Percentiles rank a stretch among this genome's conserved stretches.
Evolutionary conservation across 2,329 filamentous ascomycete species (phyloP).

Genomic region (Aspergillus floridensis): DNA sequence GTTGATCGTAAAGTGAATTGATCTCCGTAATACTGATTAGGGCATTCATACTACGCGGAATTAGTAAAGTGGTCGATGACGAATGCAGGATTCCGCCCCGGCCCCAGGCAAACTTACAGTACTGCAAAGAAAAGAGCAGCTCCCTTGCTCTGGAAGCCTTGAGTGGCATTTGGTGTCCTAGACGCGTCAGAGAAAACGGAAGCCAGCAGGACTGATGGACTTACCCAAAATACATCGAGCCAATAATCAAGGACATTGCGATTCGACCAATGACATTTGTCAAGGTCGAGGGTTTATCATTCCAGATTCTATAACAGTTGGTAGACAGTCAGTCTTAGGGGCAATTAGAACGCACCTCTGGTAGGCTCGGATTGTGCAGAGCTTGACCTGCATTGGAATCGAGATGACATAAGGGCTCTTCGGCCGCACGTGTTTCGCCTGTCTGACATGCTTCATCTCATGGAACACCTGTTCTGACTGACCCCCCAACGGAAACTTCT

Average conservation of each 20-base stretch:
- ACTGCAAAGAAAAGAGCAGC: slow-evolving; percentile 83
- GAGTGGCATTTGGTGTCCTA: slow-evolving; percentile 65
- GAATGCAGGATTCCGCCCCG: neutral
- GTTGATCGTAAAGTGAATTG: slow-evolving; percentile 81
- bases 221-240: slow-evolving; percentile 50
- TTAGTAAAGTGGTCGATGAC: neutral
- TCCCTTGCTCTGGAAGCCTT: slow-evolving; percentile 74
- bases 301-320: slow-evolving; percentile 54
- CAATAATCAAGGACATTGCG: slow-evolving; percentile 72
- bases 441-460: slow-evolving; percentile 31
- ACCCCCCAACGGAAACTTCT: slow-evolving; percentile 34
- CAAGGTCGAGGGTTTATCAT: slow-evolving; percentile 72
- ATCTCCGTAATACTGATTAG: slow-evolving; percentile 70
- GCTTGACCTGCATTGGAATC: slow-evolving; percentile 68
- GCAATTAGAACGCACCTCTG: slow-evolving; percentile 49
- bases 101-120: slow-evolving; percentile 65
- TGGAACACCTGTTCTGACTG: slow-evolving; percentile 31
- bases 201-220: neutral
- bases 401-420: slow-evolving; percentile 72
- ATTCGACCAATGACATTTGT: slow-evolving; percentile 66
- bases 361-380: slow-evolving; percentile 82
- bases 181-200: slow-evolving; percentile 50
- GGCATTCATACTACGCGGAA: slow-evolving; percentile 45
- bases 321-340: neutral
- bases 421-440: slow-evolving; percentile 38